Evolutionary conservation across 2,329 filamentous ascomycete genomes (phyloP), one percentile per base, ranked within the genome.

Genomic region (Acephala macrosclerotiorum): DNA sequence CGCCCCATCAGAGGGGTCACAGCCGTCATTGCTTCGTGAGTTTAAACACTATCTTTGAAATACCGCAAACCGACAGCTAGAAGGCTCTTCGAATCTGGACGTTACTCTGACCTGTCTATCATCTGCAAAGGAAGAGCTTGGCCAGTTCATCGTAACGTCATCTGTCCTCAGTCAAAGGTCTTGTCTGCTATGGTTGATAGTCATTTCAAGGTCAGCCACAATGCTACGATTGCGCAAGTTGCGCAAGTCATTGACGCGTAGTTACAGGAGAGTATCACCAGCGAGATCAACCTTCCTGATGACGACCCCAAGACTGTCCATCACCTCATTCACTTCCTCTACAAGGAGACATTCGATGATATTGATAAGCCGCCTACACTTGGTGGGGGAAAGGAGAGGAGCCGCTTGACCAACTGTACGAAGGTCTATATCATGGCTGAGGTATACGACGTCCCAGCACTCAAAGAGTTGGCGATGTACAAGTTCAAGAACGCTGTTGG

Each of bases 321-420:
- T 64, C 91, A 87, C 76, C 91, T 94, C 72, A 84, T 96, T 71
- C 89, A 94, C 76, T 96, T 88, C 77, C 87, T 94, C 62, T 96
- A 96, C 79, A 51, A 26, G 16, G 22, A 51, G 16, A 51, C 22
- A 7, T 51, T 51, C 16, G 47, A 51, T 26, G 47, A 26, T 22
- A 22, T n/a, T n/a, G n/a, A n/a, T n/a, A n/a, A n/a, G n/a, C n/a
- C n/a, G n/a, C n/a, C n/a, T n/a, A n/a, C n/a, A n/a, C n/a, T n/a
- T n/a, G n/a, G n/a, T n/a, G n/a, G n/a, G 29, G 4, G 29, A 33
- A 33, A 5, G 4, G 9, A 33, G n/a, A n/a, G n/a, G 29, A 25
- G 20, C 8, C 42, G 20, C 16, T 42, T 69, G 2, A 29, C 67
- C 8, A 61, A 62, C 47, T 69, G 71, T 42, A 59, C 61, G 4